A percentile compares a stretch with the other conserved stretches of the same genome.
These are phyloP conservation scores for Tilletia horrida DNA, from an alignment of 1,284 basidiomycete species.

Conservation along the genomic window DNA sequence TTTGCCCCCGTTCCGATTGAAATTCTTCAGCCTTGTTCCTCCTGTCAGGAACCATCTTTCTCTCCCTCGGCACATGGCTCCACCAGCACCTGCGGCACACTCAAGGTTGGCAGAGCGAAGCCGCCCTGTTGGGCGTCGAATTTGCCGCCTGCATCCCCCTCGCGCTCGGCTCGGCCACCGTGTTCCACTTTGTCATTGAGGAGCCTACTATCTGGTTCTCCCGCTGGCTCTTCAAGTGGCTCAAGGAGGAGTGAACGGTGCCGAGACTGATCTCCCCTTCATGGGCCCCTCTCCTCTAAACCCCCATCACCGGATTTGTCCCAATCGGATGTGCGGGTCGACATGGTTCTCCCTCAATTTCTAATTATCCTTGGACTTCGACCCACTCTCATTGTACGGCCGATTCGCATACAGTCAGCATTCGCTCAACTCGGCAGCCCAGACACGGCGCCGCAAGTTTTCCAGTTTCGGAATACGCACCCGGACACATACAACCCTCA, in stretches of 20 bases:
- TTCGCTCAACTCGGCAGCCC: too few species aligned
- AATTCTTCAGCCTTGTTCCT: conserved; percentile 27
- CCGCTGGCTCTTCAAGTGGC: conserved; percentile 20
- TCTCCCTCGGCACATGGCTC: conserved; percentile 33
- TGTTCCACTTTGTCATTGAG: conserved; percentile 20
- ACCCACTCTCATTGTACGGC: too few species aligned
- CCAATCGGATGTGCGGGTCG: too few species aligned
- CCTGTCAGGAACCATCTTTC: conserved; percentile 35
- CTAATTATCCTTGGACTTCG: too few species aligned
- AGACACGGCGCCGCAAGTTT: too few species aligned
- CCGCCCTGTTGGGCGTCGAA: conserved; percentile 24
- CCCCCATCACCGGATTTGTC: too few species aligned
- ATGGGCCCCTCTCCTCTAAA: too few species aligned
- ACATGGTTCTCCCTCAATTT: too few species aligned
- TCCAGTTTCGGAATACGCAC: too few species aligned
- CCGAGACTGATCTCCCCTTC: too few species aligned
- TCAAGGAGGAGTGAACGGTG: conserved; percentile 17
- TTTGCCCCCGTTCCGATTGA: too few species aligned
- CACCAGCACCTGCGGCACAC: conserved; percentile 22
- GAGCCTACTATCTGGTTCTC: conserved; percentile 16
- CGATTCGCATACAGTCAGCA: too few species aligned
- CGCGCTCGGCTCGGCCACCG: conserved; percentile 12
- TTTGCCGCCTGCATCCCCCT: conserved; percentile 30
- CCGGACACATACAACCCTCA: neutral
- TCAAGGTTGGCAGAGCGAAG: conserved; percentile 25